Conservation (phyloP, 305 asterid species). For the Plantago coronopus region DNA sequence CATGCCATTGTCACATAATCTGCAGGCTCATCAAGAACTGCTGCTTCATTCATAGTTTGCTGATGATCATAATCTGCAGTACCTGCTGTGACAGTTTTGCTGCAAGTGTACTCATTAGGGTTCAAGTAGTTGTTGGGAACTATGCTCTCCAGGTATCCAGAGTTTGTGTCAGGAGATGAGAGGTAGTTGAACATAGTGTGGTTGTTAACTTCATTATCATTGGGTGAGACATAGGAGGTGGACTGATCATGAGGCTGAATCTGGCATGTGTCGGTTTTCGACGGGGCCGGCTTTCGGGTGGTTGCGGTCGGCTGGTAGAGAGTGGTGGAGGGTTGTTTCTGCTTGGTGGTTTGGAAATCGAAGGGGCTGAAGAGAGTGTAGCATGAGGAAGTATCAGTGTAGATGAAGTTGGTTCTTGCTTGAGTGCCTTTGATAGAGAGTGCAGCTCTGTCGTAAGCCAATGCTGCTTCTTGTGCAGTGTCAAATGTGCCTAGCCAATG, state of each 20-base stretch:
- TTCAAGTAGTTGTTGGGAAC: conserved; percentile 74
- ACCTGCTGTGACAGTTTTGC: conserved; percentile 3
- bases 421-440: conserved; percentile 83
- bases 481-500: conserved; percentile 97
- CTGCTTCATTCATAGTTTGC: conserved; percentile 7
- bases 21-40: conserved; percentile 12
- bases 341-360: conserved; percentile 31
- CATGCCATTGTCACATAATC: conserved; percentile 15
- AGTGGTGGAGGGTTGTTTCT: conserved; percentile 20
- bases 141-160: conserved; percentile 63
- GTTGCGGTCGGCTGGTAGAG: conserved; percentile 4
- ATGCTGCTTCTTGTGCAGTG: conserved; percentile 96
- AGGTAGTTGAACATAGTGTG: conserved; percentile 28
- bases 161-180: conserved; percentile 26
- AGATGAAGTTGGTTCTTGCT: conserved; percentile 79
- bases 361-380: conserved; percentile 46
- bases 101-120: conserved; percentile 25
- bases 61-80: too few species aligned
- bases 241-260: conserved; percentile 25
- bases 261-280: conserved; percentile 33
- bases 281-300: conserved; percentile 20
- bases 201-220: conserved; percentile 31
- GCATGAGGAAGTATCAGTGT: conserved; percentile 44
- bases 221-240: conserved; percentile 37
- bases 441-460: conserved; percentile 95